These are phyloP conservation scores for Cladosporium sp. DNA, from an alignment of 2,329 filamentous ascomycete genomes.

Conservation along the genomic window DNA sequence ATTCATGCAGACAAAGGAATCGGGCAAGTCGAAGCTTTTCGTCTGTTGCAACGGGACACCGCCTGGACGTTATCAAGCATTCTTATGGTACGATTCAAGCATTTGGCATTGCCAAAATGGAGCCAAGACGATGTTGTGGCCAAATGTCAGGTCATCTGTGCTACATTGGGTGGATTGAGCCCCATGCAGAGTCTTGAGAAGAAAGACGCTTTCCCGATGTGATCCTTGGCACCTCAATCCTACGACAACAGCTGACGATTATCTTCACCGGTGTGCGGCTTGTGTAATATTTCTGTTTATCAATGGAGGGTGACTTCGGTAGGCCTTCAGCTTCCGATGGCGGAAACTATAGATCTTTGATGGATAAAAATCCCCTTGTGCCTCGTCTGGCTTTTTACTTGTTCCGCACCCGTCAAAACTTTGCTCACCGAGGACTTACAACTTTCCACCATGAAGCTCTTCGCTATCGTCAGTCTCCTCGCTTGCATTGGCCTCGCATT, in stretches of 20 bases:
- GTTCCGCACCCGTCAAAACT: too few species aligned
- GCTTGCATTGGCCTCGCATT: background rate
- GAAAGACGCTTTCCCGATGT: too few species aligned
- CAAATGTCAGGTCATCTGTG: background rate
- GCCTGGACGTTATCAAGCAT: too few species aligned
- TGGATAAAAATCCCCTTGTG: too few species aligned
- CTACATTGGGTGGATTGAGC: background rate
- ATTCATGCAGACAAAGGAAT: background rate
- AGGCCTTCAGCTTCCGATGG: too few species aligned
- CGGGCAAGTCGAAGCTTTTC: too few species aligned
- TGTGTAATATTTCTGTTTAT: background rate
- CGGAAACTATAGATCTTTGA: too few species aligned
- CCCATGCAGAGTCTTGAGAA: background rate
- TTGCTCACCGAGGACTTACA: too few species aligned
- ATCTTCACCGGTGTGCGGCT: background rate
- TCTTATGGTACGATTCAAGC: background rate
- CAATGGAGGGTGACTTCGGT: too few species aligned
- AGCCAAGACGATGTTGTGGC: background rate
- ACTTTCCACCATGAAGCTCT: background rate
- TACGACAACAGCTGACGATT: background rate
- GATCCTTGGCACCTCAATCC: background rate
- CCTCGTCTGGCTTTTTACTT: too few species aligned
- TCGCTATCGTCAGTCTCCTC: background rate
- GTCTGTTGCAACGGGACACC: too few species aligned
- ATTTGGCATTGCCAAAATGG: background rate